Evolutionary conservation across 2,329 filamentous ascomycete species (phyloP), one percentile per base, ranked within the genome.

Genomic region (Thyridium curvatum): DNA sequence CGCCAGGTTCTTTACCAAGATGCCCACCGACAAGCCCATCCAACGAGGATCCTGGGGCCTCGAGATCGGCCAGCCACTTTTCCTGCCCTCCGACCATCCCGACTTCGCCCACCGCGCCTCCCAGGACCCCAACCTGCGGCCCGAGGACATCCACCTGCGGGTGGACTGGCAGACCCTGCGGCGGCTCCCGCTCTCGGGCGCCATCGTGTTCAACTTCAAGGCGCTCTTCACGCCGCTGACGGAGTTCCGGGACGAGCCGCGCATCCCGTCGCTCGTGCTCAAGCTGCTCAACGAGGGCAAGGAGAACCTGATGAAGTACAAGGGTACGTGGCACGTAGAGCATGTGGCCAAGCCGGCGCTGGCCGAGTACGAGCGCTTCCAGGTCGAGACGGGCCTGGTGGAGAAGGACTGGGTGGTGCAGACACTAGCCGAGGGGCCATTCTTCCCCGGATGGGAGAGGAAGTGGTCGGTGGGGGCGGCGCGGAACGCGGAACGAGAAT

Each of bases 161-260:
- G 86, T 93, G 2, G 88, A 94, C 58, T 94, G 87, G 86, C 89
- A 94, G 60, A 94, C 88, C 0, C 65, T 94, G 4, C 78, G 88
- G 2, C 77, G 88, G 3, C 64, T 94, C 0, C 87, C 88, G 0
- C 66, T 94, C 0, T 88, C 83, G 0, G 86, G 77, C 0, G 82
- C 74, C 0, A 67, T 94, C 2, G 76, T 88, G 0, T 94, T 94
- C 67, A 94, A 93, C 59, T 94, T 91, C 74, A 94, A 91, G 54
- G 86, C 84, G 0, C 59, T 93, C 0, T 94, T 94, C 60, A 93
- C 86, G 0, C 84, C 84, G 0, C 57, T 94, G 0, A 56, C 69
- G 1, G 78, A 84, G 46, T 79, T 94, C 41, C 65, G 75, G 3
- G 69, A 84, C 41, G 88, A 94, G 56, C 76, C 84, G 0, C 84